These are phyloP conservation scores for Brassica nigra DNA, from an alignment of 345 rosid species.

Conservation along the genomic window DNA sequence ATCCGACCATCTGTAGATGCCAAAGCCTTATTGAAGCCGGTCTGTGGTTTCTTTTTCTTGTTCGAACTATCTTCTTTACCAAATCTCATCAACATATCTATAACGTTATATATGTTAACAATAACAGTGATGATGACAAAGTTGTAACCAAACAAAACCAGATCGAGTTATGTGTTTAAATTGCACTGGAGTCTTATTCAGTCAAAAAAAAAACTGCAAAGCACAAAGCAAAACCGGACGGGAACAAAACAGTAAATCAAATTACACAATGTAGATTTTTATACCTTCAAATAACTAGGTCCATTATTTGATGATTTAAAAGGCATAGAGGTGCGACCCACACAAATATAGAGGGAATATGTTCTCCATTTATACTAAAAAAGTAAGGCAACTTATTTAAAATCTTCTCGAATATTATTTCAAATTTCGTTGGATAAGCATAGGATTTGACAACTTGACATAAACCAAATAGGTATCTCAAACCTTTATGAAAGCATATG, in stretches of 20 bases:
- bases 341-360: conserved; percentile 26
- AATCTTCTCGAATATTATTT: conserved; percentile 40
- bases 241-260: neutral
- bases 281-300: neutral
- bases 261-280: neutral
- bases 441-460: conserved; percentile 37
- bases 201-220: no score
- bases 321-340: conserved; percentile 22
- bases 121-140: neutral
- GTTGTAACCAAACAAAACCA: neutral
- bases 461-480: conserved; percentile 31
- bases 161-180: neutral
- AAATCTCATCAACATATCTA: conserved; percentile 1
- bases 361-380: conserved; percentile 24
- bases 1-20: conserved; percentile 48
- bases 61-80: neutral
- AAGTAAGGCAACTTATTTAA: conserved; percentile 9
- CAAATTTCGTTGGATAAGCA: conserved; percentile 34
- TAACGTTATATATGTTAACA: neutral
- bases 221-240: neutral
- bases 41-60: conserved; percentile 31
- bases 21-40: conserved; percentile 57
- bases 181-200: neutral
- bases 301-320: conserved; percentile 13
- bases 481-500: conserved; percentile 34